Evolutionary conservation across 805 yeast genomes (phyloP).

Genomic region (Candida chauliodis): DNA sequence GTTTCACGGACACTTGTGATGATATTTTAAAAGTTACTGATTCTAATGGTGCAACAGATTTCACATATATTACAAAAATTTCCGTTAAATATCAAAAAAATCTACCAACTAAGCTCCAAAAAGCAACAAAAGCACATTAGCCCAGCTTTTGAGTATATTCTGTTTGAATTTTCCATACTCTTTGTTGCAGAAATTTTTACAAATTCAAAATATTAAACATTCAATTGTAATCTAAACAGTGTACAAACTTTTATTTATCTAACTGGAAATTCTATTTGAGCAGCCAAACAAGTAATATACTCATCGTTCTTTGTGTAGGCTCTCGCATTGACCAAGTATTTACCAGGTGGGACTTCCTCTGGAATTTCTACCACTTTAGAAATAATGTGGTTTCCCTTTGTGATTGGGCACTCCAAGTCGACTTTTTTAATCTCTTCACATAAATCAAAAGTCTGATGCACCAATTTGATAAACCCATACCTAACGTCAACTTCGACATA

Average conservation of each 20-base stretch:
- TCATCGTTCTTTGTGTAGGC: conserved; percentile 85
- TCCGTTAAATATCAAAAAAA: too few relatives aligned
- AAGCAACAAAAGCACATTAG: too few relatives aligned
- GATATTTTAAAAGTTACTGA: too few relatives aligned
- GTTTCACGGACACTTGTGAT: too few relatives aligned
- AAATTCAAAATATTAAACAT: too few relatives aligned
- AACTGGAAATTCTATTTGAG: conserved; percentile 57
- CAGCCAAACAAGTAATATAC: conserved; percentile 79
- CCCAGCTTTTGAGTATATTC: too few relatives aligned
- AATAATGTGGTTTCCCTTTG: conserved; percentile 63
- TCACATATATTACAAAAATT: too few relatives aligned
- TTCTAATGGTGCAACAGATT: too few relatives aligned
- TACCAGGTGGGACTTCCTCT: conserved; percentile 91
- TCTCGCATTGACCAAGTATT: conserved; percentile 78
- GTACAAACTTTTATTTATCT: too few relatives aligned
- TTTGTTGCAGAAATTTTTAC: too few relatives aligned
- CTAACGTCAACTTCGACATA: conserved; percentile 92
- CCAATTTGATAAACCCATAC: conserved; percentile 84
- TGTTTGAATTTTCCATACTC: background rate
- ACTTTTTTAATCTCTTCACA: conserved; percentile 85
- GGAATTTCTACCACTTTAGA: conserved; percentile 80
- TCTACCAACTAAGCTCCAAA: too few relatives aligned
- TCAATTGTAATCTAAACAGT: too few relatives aligned
- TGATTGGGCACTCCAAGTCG: conserved; percentile 80
- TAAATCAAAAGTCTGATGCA: conserved; percentile 87